Evolutionary conservation across 139 green algal genomes (phyloP), one percentile per base, ranked within the genome.

Genomic region (Nannochloris sp.): DNA sequence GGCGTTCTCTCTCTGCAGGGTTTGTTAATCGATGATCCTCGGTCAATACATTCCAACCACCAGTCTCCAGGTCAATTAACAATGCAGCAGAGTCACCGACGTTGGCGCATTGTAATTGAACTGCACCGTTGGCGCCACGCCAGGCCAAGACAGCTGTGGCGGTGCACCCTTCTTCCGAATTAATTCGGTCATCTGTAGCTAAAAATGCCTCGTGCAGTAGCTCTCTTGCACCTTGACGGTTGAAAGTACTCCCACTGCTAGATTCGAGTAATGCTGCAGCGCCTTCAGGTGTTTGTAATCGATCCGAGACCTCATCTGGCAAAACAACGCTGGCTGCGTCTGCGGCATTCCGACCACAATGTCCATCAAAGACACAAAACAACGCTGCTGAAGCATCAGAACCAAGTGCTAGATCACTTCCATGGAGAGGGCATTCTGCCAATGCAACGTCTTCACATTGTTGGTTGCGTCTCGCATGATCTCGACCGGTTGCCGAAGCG

Each of bases 81-180:
- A 82, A 32, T 5, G 67, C 68, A 2, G 76, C 61, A 9, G 82
- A 90, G 73, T 91, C 85, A 23, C 85, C 85, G 15, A 92, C 82
- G 42, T 91, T 91, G 23, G 78, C 84, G 2, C 66, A 59, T 70
- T 90, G 83, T 31, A 83, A 35, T 67, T 70, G 74, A 7, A 78
- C 48, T 5, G 32, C 53, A 34, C 64, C 67, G 14, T 57, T 10
- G n/a, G 34, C 30, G 32, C 72, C 68, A 9, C 58, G 53, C 85
- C 85, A 91, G 3, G 70, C 65, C 27, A 92, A 65, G 29, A 92
- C 46, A 10, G 79, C 76, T 4, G 85, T 91, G 19, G 85, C 85
- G 1, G 85, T 92, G 62, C 82, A 90, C 42, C 84, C 84, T 65
- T 89, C 80, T 23, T 85, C 76, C 1, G 61, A 60, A 14, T 35